Evolutionary conservation across 1,139 yeast genomes (phyloP).

Genomic region (Geotrichum candidum): DNA sequence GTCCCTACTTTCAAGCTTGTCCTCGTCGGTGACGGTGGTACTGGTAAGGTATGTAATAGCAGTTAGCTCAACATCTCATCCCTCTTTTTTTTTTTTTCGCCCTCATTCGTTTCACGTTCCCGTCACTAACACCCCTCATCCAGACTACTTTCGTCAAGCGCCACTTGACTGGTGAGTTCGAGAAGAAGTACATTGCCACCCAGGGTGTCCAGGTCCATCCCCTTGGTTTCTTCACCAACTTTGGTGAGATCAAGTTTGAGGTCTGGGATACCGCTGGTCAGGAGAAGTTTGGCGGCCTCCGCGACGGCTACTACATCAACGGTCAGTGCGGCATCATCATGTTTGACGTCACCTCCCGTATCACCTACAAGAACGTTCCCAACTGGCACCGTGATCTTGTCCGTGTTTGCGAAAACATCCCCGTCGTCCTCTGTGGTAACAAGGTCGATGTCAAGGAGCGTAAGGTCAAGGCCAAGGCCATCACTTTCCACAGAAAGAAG

Average conservation of each 20-base stretch:
- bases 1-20: constrained; percentile 97
- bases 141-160: constrained; percentile 98
- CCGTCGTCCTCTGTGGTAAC: constrained; percentile 98
- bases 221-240: constrained; percentile 95
- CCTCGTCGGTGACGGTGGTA: constrained; percentile 99
- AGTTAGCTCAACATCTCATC: too few relatives aligned
- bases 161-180: constrained; percentile 99
- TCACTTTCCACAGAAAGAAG: constrained; percentile 99
- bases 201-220: constrained; percentile 99
- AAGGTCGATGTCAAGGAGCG: constrained; percentile 99
- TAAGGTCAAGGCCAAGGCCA: constrained; percentile 99
- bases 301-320: constrained; percentile 98
- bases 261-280: constrained; percentile 99
- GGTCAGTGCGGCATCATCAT: constrained; percentile 99
- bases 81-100: not conserved
- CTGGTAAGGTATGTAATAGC: constrained; percentile 67
- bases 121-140: not conserved
- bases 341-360: constrained; percentile 99
- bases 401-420: constrained; percentile 99
- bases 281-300: constrained; percentile 98
- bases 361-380: constrained; percentile 98
- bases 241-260: constrained; percentile 97
- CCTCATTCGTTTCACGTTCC: not conserved
- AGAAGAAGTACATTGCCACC: constrained; percentile 97
- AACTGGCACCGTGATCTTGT: constrained; percentile 99